Percentiles rank a stretch among this genome's conserved stretches.
These are phyloP conservation scores for Coprinopsis sp. DNA, from an alignment of 768 basidiomycete species.

Conservation along the genomic window DNA sequence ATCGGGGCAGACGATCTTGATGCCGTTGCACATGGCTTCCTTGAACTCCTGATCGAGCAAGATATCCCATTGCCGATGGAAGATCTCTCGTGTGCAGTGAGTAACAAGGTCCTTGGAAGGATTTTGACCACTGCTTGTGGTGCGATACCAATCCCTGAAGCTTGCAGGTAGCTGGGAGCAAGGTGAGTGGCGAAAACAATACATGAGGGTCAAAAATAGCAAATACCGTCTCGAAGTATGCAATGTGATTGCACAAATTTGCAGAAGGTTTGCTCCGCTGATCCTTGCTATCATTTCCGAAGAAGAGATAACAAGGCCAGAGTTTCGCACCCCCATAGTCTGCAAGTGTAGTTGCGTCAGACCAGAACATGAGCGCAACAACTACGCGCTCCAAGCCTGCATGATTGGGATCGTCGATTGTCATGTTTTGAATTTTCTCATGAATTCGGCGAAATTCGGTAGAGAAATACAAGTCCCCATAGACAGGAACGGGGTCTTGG, in stretches of 20 bases:
- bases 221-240: conserved; percentile 12
- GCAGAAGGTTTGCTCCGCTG: conserved; percentile 10
- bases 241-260: conserved; percentile 14
- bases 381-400: conserved; percentile 14
- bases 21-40: neutral
- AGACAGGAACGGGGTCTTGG: neutral
- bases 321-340: conserved; percentile 14
- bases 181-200: neutral
- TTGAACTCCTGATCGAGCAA: neutral
- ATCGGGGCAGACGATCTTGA: no score
- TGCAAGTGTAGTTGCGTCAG: conserved; percentile 16
- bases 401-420: neutral
- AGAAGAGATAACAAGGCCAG: conserved; percentile 17
- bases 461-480: neutral
- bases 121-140: neutral
- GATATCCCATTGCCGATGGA: neutral
- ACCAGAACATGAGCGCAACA: conserved; percentile 23
- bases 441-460: neutral
- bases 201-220: neutral
- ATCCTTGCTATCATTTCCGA: conserved; percentile 18
- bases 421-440: neutral
- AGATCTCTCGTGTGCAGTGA: neutral
- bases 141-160: neutral
- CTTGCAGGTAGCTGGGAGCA: neutral
- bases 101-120: neutral